Percentiles rank a stretch among this genome's conserved stretches.
These are phyloP conservation scores for Hymenotorrendiella dingleyae DNA, from an alignment of 2,329 filamentous ascomycete species.

Conservation along the genomic window DNA sequence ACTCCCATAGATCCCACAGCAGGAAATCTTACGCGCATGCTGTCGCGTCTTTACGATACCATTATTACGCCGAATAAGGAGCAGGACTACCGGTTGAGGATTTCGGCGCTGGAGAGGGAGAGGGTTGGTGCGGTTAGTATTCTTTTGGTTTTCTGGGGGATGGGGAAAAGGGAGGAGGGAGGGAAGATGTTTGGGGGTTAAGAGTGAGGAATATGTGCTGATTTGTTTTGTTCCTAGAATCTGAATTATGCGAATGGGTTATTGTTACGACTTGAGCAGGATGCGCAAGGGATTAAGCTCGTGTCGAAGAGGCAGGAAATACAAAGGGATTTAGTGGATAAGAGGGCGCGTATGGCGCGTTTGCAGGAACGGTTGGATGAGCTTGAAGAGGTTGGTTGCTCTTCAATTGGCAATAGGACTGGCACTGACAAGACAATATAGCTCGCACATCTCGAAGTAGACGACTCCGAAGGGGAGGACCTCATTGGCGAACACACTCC, in stretches of 20 bases:
- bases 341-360: constrained; percentile 60
- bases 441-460: constrained; percentile 21
- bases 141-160: neutral
- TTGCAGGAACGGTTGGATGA: constrained; percentile 63
- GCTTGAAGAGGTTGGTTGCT: constrained; percentile 50
- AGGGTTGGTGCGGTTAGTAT: constrained; percentile 44
- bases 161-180: neutral
- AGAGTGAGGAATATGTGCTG: neutral
- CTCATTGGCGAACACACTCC: constrained; percentile 48
- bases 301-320: constrained; percentile 52
- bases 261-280: constrained; percentile 66
- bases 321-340: constrained; percentile 57
- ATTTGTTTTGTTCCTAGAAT: constrained; percentile 44
- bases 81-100: constrained; percentile 49
- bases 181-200: neutral
- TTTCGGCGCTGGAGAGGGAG: constrained; percentile 61
- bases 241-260: constrained; percentile 64
- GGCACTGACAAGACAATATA: constrained; percentile 30
- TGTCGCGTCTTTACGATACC: constrained; percentile 59
- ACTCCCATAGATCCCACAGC: constrained; percentile 16
- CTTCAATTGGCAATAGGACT: neutral
- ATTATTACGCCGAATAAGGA: constrained; percentile 58
- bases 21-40: constrained; percentile 54
- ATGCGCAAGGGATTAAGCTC: constrained; percentile 53
- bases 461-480: constrained; percentile 49